Percentiles rank a stretch among this genome's conserved stretches.
phyloP scores from a whole-genome alignment of 1,284 basidiomycete species.

The Tremellales sp. region DNA sequence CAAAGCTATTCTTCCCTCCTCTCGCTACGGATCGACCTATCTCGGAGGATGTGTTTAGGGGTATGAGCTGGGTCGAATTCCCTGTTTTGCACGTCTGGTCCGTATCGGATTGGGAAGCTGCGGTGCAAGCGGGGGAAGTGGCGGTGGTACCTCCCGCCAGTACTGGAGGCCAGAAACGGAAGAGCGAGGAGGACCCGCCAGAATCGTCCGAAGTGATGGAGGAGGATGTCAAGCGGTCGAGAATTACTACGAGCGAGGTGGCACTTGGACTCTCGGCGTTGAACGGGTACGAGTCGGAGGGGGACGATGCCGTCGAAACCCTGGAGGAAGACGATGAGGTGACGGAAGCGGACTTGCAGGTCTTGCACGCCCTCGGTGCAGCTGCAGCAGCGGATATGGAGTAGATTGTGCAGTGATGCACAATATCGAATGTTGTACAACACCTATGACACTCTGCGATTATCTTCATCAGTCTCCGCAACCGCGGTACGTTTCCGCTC shows the following conservation, averaged over 20 bases:
- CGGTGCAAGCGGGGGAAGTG: constrained; percentile 41
- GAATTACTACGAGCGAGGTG: constrained; percentile 30
- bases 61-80: constrained; percentile 71
- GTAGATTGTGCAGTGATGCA: too few relatives aligned
- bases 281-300: constrained; percentile 21
- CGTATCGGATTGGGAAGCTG: constrained; percentile 57
- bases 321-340: constrained; percentile 4
- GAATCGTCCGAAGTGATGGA: too few relatives aligned
- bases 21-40: constrained; percentile 57
- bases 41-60: constrained; percentile 52
- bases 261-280: constrained; percentile 42
- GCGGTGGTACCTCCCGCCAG: constrained; percentile 47
- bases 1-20: constrained; percentile 53
- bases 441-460: too few relatives aligned
- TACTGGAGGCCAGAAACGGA: too few relatives aligned
- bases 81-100: constrained; percentile 72
- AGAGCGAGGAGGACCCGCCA: too few relatives aligned
- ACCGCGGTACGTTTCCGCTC: background rate
- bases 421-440: too few relatives aligned
- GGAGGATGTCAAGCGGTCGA: constrained; percentile 49
- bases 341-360: background rate
- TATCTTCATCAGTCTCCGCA: too few relatives aligned
- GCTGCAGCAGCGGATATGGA: constrained; percentile 19
- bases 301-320: constrained; percentile 5
- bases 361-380: constrained; percentile 13